phyloP scores from a whole-genome alignment of 140 eudicot genomes.

The Senecio squalidus region DNA sequence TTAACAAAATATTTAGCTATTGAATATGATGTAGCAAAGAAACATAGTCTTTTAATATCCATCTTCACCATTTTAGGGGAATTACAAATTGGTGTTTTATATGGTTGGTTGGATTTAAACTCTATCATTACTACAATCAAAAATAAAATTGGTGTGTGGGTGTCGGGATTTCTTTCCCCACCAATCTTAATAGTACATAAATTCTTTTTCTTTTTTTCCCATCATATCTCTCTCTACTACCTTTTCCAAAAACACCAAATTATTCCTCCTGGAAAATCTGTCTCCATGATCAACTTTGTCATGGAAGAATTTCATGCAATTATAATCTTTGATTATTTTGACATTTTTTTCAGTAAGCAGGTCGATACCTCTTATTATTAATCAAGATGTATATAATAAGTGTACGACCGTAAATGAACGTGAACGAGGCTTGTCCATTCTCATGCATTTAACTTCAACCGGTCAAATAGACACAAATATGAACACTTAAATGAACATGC shows the following conservation, averaged over 20 bases:
- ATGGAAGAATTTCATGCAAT: constrained; percentile 40
- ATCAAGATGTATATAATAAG: no score
- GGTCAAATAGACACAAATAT: no score
- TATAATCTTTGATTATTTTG: constrained; percentile 18
- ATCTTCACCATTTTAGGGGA: constrained; percentile 14
- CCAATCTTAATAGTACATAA: constrained; percentile 17
- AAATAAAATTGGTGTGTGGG: constrained; percentile 16
- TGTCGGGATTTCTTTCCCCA: constrained; percentile 20
- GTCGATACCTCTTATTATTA: no score
- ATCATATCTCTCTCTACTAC: constrained; percentile 4
- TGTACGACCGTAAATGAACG: no score
- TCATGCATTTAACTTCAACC: no score
- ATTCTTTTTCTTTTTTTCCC: constrained; percentile 23
- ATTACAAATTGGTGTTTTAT: not conserved
- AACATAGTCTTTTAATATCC: constrained; percentile 4
- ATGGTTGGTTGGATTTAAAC: constrained; percentile 34
- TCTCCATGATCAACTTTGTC: constrained; percentile 39
- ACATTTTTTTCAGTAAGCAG: constrained; percentile 18
- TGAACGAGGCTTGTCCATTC: no score
- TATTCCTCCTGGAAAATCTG: constrained; percentile 44
- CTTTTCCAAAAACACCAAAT: constrained; percentile 32
- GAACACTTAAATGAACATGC: no score
- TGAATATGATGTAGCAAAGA: constrained; percentile 16
- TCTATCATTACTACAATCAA: constrained; percentile 48
- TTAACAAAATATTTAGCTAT: not conserved